Conservation (phyloP, 495 filamentous ascomycete species). For the Tuber brumale region DNA sequence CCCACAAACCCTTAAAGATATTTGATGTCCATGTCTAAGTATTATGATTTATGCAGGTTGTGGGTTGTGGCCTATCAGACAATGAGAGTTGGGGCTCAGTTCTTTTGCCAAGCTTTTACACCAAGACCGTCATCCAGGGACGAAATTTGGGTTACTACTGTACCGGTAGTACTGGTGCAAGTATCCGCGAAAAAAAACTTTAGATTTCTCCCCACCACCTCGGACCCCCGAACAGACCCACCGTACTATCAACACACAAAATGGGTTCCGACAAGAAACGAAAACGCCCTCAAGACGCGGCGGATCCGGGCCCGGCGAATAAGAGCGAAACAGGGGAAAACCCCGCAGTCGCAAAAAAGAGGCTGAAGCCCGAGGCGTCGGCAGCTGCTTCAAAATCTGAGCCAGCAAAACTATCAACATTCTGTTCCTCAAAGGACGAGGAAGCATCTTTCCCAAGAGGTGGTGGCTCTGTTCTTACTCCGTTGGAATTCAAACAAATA, state of each 20-base stretch:
- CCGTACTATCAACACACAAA: not conserved
- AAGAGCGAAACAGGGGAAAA: slow-evolving; percentile 24
- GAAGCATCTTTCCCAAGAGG: slow-evolving; percentile 88
- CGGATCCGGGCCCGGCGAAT: slow-evolving; percentile 18
- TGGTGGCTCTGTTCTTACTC: slow-evolving; percentile 81
- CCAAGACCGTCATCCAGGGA: not conserved
- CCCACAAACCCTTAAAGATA: slow-evolving; percentile 77
- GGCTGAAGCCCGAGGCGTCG: slow-evolving; percentile 6
- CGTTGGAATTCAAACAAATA: slow-evolving; percentile 92
- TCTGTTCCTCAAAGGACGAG: slow-evolving; percentile 54
- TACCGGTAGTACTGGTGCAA: too few species aligned
- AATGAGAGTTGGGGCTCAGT: not conserved
- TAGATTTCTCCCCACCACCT: not conserved
- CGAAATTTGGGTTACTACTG: not conserved
- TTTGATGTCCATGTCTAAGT: slow-evolving; percentile 69
- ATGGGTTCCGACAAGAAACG: slow-evolving; percentile 38
- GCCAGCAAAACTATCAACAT: slow-evolving; percentile 18
- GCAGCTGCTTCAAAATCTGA: slow-evolving; percentile 3
- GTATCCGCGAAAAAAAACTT: not conserved
- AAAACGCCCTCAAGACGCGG: slow-evolving; percentile 31
- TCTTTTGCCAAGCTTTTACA: not conserved
- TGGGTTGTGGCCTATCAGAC: not conserved
- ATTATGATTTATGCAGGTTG: not conserved
- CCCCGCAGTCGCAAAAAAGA: slow-evolving; percentile 10
- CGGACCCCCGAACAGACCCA: not conserved